Evolutionary conservation across 2,329 filamentous ascomycete species (phyloP).

Genomic region (Chaetomium sp.): DNA sequence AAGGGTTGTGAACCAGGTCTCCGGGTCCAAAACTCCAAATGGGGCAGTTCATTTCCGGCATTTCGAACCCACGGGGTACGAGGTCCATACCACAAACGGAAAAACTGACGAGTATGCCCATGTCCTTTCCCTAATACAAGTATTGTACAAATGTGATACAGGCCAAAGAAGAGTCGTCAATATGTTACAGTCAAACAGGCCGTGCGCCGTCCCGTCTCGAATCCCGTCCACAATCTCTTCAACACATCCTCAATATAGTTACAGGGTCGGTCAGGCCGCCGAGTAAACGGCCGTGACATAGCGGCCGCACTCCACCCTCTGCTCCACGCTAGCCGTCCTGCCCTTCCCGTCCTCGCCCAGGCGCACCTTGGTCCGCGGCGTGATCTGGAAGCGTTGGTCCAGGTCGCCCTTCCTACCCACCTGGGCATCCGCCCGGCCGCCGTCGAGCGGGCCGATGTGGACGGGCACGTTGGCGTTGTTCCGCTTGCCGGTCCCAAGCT

Average conservation of each 20-base stretch:
- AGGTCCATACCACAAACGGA: neutral
- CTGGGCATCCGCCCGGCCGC: constrained; percentile 56
- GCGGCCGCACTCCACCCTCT: constrained; percentile 84
- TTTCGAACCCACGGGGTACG: neutral
- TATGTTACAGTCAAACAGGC: constrained; percentile 8
- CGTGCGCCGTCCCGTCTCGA: constrained; percentile 12
- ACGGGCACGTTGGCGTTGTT: constrained; percentile 75
- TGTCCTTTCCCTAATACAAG: neutral
- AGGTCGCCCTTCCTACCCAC: constrained; percentile 63
- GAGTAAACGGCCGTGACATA: constrained; percentile 85
- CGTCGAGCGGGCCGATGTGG: constrained; percentile 78
- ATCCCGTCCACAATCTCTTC: neutral
- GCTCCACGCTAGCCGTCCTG: constrained; percentile 74
- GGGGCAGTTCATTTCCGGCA: constrained; percentile 1
- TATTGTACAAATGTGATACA: constrained; percentile 2
- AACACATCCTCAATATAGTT: neutral
- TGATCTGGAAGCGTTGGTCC: constrained; percentile 76
- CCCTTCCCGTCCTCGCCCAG: constrained; percentile 62
- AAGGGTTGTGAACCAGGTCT: neutral
- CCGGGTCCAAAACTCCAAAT: neutral
- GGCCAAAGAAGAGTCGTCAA: neutral
- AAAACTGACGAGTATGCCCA: neutral
- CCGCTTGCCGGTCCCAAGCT: constrained; percentile 87
- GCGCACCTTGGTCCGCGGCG: constrained; percentile 71
- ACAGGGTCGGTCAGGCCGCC: constrained; percentile 15